Conservation (phyloP, 352 stramenopile species). For the Phytophthora idaei region DNA sequence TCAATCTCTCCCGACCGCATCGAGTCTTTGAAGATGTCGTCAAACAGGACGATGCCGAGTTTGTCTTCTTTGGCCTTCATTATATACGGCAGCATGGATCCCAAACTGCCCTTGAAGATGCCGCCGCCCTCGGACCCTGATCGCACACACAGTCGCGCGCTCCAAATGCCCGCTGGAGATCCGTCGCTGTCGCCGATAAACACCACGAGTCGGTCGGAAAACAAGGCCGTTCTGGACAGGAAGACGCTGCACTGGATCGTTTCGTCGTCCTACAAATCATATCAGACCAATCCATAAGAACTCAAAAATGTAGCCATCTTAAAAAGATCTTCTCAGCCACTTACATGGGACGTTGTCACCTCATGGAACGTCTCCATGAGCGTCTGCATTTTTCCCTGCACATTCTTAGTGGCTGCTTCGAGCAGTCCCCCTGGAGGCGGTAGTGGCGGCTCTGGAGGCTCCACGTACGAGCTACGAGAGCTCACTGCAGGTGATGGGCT, state of each 20-base stretch:
- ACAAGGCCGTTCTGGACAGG: slow-evolving; percentile 59
- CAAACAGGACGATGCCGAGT: slow-evolving; percentile 67
- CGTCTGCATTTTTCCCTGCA: slow-evolving; percentile 74
- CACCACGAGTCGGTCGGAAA: slow-evolving; percentile 67
- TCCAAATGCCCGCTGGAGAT: slow-evolving; percentile 65
- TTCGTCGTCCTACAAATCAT: slow-evolving; percentile 53
- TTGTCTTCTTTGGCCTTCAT: slow-evolving; percentile 79
- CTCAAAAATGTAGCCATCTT: slow-evolving; percentile 19
- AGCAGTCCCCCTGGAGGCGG: slow-evolving; percentile 59
- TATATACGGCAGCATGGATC: slow-evolving; percentile 79
- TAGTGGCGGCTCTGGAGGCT: slow-evolving; percentile 61
- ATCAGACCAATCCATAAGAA: slow-evolving; percentile 17
- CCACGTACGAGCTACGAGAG: slow-evolving; percentile 52
- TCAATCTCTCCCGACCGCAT: slow-evolving; percentile 52
- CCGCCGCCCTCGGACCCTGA: slow-evolving; percentile 65
- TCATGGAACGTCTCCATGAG: slow-evolving; percentile 69
- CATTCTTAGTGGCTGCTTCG: slow-evolving; percentile 70
- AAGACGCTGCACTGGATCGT: slow-evolving; percentile 67
- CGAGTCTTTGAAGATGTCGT: slow-evolving; percentile 71
- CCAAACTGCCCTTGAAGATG: slow-evolving; percentile 77
- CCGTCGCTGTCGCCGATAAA: slow-evolving; percentile 73
- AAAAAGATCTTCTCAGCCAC: slow-evolving; percentile 10
- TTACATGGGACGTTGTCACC: slow-evolving; percentile 56
- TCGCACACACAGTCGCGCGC: slow-evolving; percentile 61
- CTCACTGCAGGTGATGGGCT: slow-evolving; percentile 43